A percentile compares a stretch with the other conserved stretches of the same genome.
Conservation (phyloP, 257 asterid genomes). For the Solanum clarkiae region DNA sequence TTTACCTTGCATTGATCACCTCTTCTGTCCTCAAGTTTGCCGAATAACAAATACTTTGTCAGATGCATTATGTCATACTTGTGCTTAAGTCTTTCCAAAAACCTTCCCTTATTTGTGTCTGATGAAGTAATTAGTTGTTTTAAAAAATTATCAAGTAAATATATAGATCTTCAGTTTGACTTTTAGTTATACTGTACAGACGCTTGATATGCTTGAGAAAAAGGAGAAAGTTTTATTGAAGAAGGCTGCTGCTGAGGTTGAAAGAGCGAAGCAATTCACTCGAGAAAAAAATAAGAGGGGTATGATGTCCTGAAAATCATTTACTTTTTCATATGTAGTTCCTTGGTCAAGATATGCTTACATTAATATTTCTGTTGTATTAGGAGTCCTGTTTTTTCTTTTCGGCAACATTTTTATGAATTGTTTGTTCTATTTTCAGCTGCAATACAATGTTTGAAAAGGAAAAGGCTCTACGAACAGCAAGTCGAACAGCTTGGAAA, state of each 20-base stretch:
- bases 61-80: not conserved
- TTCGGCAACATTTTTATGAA: not conserved
- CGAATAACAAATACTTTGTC: not conserved
- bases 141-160: not conserved
- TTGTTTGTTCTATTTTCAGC: conserved; percentile 19
- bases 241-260: conserved; percentile 59
- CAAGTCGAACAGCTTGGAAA: conserved; percentile 77
- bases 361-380: not conserved
- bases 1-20: not conserved
- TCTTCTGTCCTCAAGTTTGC: not conserved
- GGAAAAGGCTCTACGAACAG: conserved; percentile 75
- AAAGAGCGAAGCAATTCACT: conserved; percentile 66
- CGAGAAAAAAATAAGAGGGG: conserved; percentile 72
- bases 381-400: not conserved
- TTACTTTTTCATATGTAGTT: not conserved
- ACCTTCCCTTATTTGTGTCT: not conserved
- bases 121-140: not conserved
- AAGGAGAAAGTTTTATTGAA: conserved; percentile 62
- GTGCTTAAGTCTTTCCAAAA: not conserved
- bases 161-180: not conserved
- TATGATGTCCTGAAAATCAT: conserved; percentile 7
- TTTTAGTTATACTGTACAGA: conserved; percentile 22
- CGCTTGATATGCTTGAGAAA: conserved; percentile 80
- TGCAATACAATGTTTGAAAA: conserved; percentile 77
- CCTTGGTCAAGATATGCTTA: not conserved